Percentiles rank a stretch among this genome's conserved stretches.
Evolutionary conservation across 2,329 filamentous ascomycete genomes (phyloP).

Genomic region (Fusarium multiceps): DNA sequence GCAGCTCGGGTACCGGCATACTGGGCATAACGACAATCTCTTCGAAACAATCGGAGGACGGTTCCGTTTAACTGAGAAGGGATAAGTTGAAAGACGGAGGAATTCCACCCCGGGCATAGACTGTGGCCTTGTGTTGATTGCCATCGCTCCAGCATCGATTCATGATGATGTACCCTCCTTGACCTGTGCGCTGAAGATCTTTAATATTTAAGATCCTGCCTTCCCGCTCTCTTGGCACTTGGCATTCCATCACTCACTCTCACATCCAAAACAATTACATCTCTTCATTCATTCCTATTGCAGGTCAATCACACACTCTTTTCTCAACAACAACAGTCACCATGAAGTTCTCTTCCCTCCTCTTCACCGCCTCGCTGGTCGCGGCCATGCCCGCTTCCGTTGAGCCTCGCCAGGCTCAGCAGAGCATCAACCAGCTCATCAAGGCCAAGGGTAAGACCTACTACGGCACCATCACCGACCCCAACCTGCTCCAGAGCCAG

Average conservation of each 20-base stretch:
- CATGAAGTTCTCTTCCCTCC: conserved; percentile 24
- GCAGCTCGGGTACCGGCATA: not conserved
- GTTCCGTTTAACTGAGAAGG: not conserved
- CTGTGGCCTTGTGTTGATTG: not conserved
- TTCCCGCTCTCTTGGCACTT: conserved; percentile 17
- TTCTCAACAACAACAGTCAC: not conserved
- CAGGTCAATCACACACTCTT: conserved; percentile 14
- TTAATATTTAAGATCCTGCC: conserved; percentile 4
- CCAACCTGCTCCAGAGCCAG: conserved; percentile 58
- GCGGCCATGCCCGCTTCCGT: conserved; percentile 22
- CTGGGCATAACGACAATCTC: not conserved
- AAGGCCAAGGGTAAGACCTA: conserved; percentile 72
- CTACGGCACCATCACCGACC: conserved; percentile 69
- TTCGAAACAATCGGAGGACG: not conserved
- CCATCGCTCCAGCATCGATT: not conserved
- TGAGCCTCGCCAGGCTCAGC: conserved; percentile 17
- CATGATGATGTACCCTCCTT: not conserved
- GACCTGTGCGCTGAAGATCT: not conserved
- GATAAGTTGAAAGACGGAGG: not conserved
- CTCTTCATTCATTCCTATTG: conserved; percentile 12
- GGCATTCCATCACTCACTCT: conserved; percentile 10
- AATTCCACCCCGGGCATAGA: not conserved
- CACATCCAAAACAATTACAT: conserved; percentile 1
- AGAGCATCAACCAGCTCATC: conserved; percentile 48
- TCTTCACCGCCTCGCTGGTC: conserved; percentile 28